These are phyloP conservation scores for Berberis thunbergii DNA, from an alignment of 164 flowering plant species.

Conservation along the genomic window DNA sequence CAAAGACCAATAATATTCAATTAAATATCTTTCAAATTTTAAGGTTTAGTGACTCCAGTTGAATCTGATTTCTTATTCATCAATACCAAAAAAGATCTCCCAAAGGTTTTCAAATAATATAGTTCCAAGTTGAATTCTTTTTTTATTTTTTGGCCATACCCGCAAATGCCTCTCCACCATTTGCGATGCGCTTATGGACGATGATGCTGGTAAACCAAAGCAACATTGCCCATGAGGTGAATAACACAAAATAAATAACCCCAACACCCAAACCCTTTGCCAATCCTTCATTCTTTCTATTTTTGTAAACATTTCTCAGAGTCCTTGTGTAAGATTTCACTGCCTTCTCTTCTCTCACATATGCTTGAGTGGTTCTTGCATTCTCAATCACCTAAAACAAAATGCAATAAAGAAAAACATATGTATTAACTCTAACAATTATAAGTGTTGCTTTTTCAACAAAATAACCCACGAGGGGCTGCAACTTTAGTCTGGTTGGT, in stretches of 20 bases:
- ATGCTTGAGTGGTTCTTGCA: slow-evolving; percentile 91
- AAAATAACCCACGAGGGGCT: no score
- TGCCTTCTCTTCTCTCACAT: slow-evolving; percentile 82
- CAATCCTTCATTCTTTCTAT: slow-evolving; percentile 75
- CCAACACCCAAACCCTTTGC: slow-evolving; percentile 95
- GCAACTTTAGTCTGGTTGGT: no score
- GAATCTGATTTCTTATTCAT: no score
- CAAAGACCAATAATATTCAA: slow-evolving; percentile 71
- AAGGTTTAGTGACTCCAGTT: no score
- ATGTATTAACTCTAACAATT: no score
- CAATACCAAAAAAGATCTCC: no score
- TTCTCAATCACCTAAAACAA: slow-evolving; percentile 61
- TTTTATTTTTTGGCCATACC: slow-evolving; percentile 57
- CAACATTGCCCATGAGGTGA: slow-evolving; percentile 86
- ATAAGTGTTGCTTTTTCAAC: no score
- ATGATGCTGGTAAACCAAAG: slow-evolving; percentile 86
- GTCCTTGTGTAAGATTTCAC: slow-evolving; percentile 57
- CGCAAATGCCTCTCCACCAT: slow-evolving; percentile 92
- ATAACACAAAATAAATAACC: slow-evolving; percentile 66
- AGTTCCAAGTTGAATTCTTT: no score
- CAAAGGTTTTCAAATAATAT: no score
- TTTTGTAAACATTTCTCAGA: slow-evolving; percentile 48
- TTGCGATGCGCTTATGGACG: slow-evolving; percentile 78
- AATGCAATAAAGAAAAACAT: not conserved
- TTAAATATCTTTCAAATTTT: no score